Evolutionary conservation across 2,329 filamentous ascomycete genomes (phyloP).

Genomic region (Juglanconis sp.): DNA sequence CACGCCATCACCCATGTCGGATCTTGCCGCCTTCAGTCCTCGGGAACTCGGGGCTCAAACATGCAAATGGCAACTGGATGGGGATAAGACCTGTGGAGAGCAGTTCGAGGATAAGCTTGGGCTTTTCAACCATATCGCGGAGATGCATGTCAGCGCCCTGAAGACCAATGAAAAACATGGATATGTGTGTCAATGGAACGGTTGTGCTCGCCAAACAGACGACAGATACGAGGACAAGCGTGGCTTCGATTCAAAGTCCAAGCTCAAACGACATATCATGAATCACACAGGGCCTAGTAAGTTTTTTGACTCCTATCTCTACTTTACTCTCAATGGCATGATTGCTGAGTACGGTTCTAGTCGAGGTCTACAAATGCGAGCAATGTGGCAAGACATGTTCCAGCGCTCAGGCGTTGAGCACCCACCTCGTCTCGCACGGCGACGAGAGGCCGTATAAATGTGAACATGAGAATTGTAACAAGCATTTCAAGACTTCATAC

Average conservation of each 20-base stretch:
- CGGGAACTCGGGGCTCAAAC: not conserved
- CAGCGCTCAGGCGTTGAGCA: conserved; percentile 64
- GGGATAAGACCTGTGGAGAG: conserved; percentile 1
- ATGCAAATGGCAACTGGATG: conserved; percentile 7
- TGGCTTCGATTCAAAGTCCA: conserved; percentile 58
- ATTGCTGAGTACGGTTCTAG: conserved; percentile 32
- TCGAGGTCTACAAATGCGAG: conserved; percentile 56
- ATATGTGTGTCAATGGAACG: conserved; percentile 13
- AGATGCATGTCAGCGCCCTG: conserved; percentile 15
- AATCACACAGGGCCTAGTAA: conserved; percentile 59
- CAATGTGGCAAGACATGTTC: conserved; percentile 59
- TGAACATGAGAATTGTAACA: conserved; percentile 44
- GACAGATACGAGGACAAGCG: conserved; percentile 38
- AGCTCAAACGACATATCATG: conserved; percentile 63
- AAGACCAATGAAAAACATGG: conserved; percentile 10
- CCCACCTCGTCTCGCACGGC: conserved; percentile 66
- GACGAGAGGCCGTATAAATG: conserved; percentile 63
- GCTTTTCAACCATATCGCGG: conserved; percentile 17
- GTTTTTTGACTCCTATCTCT: conserved; percentile 25
- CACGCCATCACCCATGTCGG: not conserved
- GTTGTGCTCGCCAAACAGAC: conserved; percentile 47
- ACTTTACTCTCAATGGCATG: not conserved
- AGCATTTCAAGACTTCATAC: conserved; percentile 36
- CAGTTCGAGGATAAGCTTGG: conserved; percentile 4
- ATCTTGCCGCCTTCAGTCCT: not conserved